Evolutionary conservation across 768 basidiomycete genomes (phyloP), one percentile per base, ranked within the genome.

Genomic region (Xerocomellus intermedius): DNA sequence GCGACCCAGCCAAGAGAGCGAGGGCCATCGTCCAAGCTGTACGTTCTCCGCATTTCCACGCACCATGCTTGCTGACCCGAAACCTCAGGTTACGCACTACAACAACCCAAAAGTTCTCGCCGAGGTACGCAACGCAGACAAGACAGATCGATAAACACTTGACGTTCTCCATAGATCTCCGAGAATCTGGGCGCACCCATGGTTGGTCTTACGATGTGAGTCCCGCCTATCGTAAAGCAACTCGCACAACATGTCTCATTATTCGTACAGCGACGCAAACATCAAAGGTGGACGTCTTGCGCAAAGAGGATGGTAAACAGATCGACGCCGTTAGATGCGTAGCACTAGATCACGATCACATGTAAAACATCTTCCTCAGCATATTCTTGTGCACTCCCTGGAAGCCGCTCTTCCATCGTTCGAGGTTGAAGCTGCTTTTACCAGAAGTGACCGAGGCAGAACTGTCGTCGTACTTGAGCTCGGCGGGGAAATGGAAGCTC

Each of bases 21-120:
- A 85, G 86, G 47, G 95, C 97, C 8, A 95, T 98, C 63, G 97
- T 99, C 24, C 94, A 98, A 75, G 92, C 97, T 38, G 94, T 95
- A 64, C 64, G 75, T 54, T 22, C n/a, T 46, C 58, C 61, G 17
- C 22, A 22, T 44, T 26, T 30, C 38, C 53, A 49, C 50, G 28
- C 21, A 22, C 22, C 24, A 22, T 48, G 12, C 38, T 35, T n/a
- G 30, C 53, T 55, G 14, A 62, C 54, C 33, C n/a, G 50, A 42
- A 50, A 44, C 36, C 9, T 35, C 51, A 89, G 87, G 86, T 88
- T 13, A 98, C 96, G 2, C 96, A 99, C 78, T 89, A 86, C 80
- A 93, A 98, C 76, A 96, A 97, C 74, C 85, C 94, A 10, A 88
- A 91, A 67, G 79, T 94, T 42, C 82, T 98, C 42, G 94, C 94